phyloP scores from a whole-genome alignment of 352 stramenopile genomes.

The Globisporangium takayamanum region DNA sequence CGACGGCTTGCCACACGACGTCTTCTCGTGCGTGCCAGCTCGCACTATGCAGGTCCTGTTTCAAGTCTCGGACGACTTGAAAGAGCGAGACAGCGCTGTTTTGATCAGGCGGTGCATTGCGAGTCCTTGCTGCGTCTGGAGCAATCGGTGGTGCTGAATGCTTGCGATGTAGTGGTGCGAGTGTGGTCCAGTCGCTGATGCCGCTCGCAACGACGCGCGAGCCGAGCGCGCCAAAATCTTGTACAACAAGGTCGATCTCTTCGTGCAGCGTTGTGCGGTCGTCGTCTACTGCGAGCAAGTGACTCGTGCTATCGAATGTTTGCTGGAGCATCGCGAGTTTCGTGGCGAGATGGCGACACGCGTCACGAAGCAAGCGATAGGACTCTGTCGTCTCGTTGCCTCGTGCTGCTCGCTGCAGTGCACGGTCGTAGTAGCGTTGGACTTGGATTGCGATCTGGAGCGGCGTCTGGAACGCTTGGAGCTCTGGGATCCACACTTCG shows the following conservation, averaged over 20 bases:
- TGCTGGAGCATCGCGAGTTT: slow-evolving; percentile 9
- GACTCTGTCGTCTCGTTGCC: too few relatives aligned
- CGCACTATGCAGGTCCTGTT: neutral
- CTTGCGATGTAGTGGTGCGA: too few relatives aligned
- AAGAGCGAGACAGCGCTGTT: neutral
- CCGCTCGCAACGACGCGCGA: neutral
- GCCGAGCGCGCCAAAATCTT: slow-evolving; percentile 5
- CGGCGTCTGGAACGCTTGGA: slow-evolving; percentile 21
- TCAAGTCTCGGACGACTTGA: neutral
- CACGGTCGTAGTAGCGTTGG: slow-evolving; percentile 9
- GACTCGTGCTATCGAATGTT: slow-evolving; percentile 8
- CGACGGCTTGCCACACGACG: slow-evolving; percentile 19
- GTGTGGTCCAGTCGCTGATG: neutral
- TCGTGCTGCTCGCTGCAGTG: neutral
- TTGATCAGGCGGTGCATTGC: too few relatives aligned
- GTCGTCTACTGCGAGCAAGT: slow-evolving; percentile 1
- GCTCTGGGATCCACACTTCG: slow-evolving; percentile 25
- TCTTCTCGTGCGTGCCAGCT: slow-evolving; percentile 23
- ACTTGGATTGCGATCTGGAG: slow-evolving; percentile 31
- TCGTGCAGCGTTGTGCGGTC: slow-evolving; percentile 12
- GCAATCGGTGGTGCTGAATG: too few relatives aligned
- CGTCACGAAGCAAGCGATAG: neutral
- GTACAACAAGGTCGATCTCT: slow-evolving; percentile 9
- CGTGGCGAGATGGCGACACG: slow-evolving; percentile 6
- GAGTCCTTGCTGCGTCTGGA: too few relatives aligned